Base-by-base conservation (phyloP, 306 rosid species). In the Ziziphus jujuba region DNA sequence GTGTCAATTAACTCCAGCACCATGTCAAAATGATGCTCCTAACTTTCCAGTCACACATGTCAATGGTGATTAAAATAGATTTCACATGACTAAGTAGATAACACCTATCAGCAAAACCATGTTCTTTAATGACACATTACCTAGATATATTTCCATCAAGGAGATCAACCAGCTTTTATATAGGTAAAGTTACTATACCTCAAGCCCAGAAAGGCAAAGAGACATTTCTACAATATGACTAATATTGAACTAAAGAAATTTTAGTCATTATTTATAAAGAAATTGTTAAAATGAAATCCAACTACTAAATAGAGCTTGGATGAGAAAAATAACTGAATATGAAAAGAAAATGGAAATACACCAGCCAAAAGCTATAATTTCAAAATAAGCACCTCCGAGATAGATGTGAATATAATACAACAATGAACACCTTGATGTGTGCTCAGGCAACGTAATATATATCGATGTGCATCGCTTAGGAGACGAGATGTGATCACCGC, bases 391-490 rank as follows among this genome's bases (percentile, higher is more conserved):
- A 91, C 97, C 97, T 91, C 97, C 50, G 97, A 91, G 79, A 91
- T 86, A 56, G 91, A 81, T 55, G 96, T 89, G 76, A 85, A 84
- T 81, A 92, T 75, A 58, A 65, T 79, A 83, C 96, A 92, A 48
- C 25, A 74, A 49, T 19, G 87, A 73, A 89, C 84, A 72, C 58
- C 84, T 82, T 71, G 92, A 82, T 87, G 98, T 28, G 88, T 69
- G 71, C 84, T 77, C 71, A 92, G 83, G 77, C 98, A 92, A 53
- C 96, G 95, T 70, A 89, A 79, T 79, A 92, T 85, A 67, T 87
- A 92, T 69, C 98, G 96, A 81, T 89, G 98, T 59, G 95, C 89
- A 69, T 91, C 89, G 75, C 97, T 91, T 34, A 91, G 81, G 25
- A 91, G 82, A 71, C 86, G 77, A 20, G 96, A 87, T 65, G 95